Evolutionary conservation across 208 protist species (phyloP).

Genomic region (Leishmania aethiopica): DNA sequence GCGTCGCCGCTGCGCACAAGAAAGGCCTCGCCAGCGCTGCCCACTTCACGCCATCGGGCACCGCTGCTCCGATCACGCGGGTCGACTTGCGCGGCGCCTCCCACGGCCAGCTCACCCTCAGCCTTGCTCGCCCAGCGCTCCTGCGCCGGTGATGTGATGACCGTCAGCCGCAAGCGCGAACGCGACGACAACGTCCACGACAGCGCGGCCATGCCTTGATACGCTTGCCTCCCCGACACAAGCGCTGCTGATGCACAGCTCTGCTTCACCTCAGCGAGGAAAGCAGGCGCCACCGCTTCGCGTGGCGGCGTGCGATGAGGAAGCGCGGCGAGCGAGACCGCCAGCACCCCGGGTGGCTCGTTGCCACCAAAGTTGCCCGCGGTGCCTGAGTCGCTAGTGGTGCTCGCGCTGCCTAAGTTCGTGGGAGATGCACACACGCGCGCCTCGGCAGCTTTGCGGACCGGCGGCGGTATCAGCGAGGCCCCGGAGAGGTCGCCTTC

Average conservation of each 20-base stretch:
- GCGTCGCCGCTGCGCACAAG: neutral
- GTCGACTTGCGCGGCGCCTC: neutral
- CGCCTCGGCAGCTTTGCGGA: neutral
- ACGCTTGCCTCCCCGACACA: neutral
- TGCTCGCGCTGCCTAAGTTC: neutral
- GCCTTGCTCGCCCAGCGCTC: neutral
- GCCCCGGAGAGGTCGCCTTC: constrained; percentile 1
- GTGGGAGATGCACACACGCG: neutral
- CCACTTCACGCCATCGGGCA: neutral
- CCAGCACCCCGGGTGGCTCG: constrained; percentile 4
- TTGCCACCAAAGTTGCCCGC: neutral
- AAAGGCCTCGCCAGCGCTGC: neutral
- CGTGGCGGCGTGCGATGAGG: constrained; percentile 4
- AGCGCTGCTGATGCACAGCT: neutral
- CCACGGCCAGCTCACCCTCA: neutral
- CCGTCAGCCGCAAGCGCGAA: constrained; percentile 7
- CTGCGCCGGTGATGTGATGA: constrained; percentile 17
- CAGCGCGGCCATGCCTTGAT: neutral
- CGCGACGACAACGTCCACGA: neutral
- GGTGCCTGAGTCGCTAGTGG: neutral
- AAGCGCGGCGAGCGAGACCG: constrained; percentile 11
- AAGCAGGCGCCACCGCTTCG: neutral
- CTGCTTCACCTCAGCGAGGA: constrained; percentile 7
- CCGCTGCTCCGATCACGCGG: neutral
- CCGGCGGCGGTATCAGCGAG: neutral